Evolutionary conservation across 805 yeast species (phyloP).

Genomic region (Dipodascopsis uninucleata): DNA sequence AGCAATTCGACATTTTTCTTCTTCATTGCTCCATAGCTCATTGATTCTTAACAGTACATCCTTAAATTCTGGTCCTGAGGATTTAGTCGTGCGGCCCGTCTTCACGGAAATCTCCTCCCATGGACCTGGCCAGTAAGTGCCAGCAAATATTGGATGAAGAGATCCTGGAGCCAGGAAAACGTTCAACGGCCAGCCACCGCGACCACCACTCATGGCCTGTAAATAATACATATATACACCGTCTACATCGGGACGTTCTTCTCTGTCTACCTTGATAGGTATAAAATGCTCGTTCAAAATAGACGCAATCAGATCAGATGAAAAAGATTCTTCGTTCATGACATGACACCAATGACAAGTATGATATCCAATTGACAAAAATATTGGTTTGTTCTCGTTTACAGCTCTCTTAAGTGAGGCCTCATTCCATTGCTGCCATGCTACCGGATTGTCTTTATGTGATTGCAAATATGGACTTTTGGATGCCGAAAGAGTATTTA

Average conservation of each 20-base stretch:
- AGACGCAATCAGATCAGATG: conserved; percentile 31
- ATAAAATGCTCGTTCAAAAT: conserved; percentile 35
- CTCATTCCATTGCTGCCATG: conserved; percentile 40
- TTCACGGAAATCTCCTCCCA: conserved; percentile 23
- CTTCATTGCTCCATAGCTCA: conserved; percentile 35
- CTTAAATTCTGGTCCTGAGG: conserved; percentile 29
- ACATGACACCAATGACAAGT: conserved; percentile 41
- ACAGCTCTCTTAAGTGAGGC: conserved; percentile 35
- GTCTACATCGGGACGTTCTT: conserved; percentile 42
- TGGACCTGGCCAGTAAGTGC: conserved; percentile 41
- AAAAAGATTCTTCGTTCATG: conserved; percentile 38
- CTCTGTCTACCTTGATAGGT: conserved; percentile 40
- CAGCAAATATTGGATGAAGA: conserved; percentile 39
- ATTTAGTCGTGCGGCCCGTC: conserved; percentile 14
- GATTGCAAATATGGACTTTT: conserved; percentile 25
- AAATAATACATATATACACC: conserved; percentile 39
- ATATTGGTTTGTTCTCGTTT: conserved; percentile 36
- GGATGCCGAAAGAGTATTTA: conserved; percentile 19
- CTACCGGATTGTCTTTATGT: conserved; percentile 35
- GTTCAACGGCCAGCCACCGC: conserved; percentile 43
- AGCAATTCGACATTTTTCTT: conserved; percentile 31
- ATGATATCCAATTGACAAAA: conserved; percentile 39
- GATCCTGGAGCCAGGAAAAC: conserved; percentile 38
- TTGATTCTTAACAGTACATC: conserved; percentile 34
- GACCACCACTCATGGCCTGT: conserved; percentile 34